Conservation (phyloP, 768 basidiomycete species). For the Chalciporus chontae region DNA sequence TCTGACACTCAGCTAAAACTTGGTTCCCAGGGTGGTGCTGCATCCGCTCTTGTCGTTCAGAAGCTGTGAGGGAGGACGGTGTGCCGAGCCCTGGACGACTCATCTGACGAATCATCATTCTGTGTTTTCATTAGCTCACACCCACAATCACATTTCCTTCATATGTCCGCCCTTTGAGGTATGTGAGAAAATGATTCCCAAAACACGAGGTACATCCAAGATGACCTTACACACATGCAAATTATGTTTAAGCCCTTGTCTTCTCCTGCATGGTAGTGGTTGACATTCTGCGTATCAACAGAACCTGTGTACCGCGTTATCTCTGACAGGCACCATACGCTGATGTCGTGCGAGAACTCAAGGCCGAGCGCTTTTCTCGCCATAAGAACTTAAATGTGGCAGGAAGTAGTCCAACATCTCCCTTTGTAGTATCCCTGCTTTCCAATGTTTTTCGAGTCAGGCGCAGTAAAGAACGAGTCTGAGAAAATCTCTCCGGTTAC, state of each 20-base stretch:
- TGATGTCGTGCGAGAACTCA: constrained; percentile 2
- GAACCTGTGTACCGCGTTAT: constrained; percentile 5
- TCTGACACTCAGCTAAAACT: constrained; percentile 14
- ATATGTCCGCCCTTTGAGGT: constrained; percentile 5
- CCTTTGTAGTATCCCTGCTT: background rate
- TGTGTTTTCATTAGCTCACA: constrained; percentile 7
- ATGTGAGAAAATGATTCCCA: constrained; percentile 11
- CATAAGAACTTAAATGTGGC: constrained; percentile 13
- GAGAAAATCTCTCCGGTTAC: constrained; percentile 15
- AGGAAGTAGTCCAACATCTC: background rate
- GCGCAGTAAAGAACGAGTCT: constrained; percentile 6
- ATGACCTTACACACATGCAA: constrained; percentile 3
- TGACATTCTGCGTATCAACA: background rate
- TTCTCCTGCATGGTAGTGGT: background rate
- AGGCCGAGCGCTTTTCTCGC: constrained; percentile 1
- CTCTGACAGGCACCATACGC: constrained; percentile 1
- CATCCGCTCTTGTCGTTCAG: constrained; percentile 87
- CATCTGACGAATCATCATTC: constrained; percentile 16
- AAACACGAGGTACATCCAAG: background rate
- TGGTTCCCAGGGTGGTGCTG: constrained; percentile 75
- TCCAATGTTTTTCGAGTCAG: constrained; percentile 18
- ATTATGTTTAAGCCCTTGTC: constrained; percentile 19
- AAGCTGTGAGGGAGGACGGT: constrained; percentile 52
- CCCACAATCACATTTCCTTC: background rate
- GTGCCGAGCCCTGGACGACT: constrained; percentile 11